These are phyloP conservation scores for Lathyrus aphaca DNA, from an alignment of 306 rosid species.

Conservation along the genomic window DNA sequence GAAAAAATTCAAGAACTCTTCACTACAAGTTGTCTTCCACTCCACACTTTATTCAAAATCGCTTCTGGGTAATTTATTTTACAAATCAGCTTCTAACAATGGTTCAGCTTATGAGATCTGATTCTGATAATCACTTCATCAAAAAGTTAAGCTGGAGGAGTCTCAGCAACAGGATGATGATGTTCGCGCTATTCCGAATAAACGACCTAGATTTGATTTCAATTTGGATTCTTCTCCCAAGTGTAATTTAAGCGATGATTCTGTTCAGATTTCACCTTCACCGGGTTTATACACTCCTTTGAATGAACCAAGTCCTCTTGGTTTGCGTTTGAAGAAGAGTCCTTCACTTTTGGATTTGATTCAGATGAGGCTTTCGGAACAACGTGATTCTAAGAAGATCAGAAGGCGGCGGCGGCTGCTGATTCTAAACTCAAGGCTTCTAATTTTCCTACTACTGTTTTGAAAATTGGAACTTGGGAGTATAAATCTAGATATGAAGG, in stretches of 20 bases:
- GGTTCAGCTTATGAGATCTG: conserved; percentile 71
- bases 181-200: conserved; percentile 45
- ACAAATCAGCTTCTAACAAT: conserved; percentile 27
- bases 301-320: no score
- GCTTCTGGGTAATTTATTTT: background rate
- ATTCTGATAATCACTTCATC: no score
- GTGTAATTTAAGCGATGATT: conserved; percentile 44
- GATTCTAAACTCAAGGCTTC: conserved; percentile 82
- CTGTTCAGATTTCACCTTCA: background rate
- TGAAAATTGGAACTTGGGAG: conserved; percentile 86
- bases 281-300: no score
- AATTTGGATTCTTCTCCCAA: conserved; percentile 38
- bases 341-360: no score
- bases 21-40: no score
- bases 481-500: conserved; percentile 83
- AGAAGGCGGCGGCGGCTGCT: conserved; percentile 39
- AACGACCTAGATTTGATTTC: conserved; percentile 54
- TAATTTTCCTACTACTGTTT: conserved; percentile 69
- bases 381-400: no score
- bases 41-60: no score
- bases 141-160: conserved; percentile 68
- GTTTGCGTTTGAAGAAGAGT: no score
- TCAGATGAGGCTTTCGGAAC: no score
- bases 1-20: no score
- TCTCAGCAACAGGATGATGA: conserved; percentile 47